phyloP scores from a whole-genome alignment of 2,329 filamentous ascomycete genomes.

The Pseudogymnoascus destructans region DNA sequence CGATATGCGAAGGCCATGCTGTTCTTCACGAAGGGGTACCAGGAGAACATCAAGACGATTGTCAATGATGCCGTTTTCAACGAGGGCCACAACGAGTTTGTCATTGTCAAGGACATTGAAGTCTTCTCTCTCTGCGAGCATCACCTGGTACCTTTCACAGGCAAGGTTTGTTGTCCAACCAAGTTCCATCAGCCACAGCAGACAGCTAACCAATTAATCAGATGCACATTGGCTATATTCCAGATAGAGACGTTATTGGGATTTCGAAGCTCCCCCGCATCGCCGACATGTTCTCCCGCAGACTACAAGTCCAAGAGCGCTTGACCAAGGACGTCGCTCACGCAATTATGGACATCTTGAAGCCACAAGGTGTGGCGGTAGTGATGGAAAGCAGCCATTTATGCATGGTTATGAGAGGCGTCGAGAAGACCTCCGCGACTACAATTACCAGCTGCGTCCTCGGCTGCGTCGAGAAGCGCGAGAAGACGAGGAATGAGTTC shows the following conservation, averaged over 20 bases:
- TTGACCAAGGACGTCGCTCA: slow-evolving; percentile 93
- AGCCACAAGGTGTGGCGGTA: slow-evolving; percentile 88
- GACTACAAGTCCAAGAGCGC: slow-evolving; percentile 91
- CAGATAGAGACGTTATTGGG: slow-evolving; percentile 78
- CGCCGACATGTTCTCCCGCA: slow-evolving; percentile 89
- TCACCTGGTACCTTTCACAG: slow-evolving; percentile 89
- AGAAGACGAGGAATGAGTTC: slow-evolving; percentile 93
- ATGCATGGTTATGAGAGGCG: slow-evolving; percentile 99
- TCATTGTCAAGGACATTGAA: slow-evolving; percentile 96
- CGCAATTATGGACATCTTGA: slow-evolving; percentile 81
- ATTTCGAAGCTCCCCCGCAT: slow-evolving; percentile 92
- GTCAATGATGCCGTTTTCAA: slow-evolving; percentile 92
- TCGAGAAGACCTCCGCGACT: slow-evolving; percentile 74
- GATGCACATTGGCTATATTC: slow-evolving; percentile 99
- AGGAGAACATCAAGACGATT: slow-evolving; percentile 82
- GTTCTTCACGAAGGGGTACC: slow-evolving; percentile 92
- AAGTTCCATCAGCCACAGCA: background rate
- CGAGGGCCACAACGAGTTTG: slow-evolving; percentile 91
- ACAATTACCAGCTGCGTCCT: slow-evolving; percentile 96
- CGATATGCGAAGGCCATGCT: slow-evolving; percentile 93
- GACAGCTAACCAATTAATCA: slow-evolving; percentile 27
- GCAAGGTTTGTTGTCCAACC: slow-evolving; percentile 52
- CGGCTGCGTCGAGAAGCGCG: slow-evolving; percentile 84
- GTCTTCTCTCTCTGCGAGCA: slow-evolving; percentile 93
- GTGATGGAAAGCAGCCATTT: slow-evolving; percentile 95